Percentiles rank a stretch among this genome's conserved stretches.
phyloP scores from a whole-genome alignment of 192 early-diverging fungal species.

The Haplosporangium gracile region DNA sequence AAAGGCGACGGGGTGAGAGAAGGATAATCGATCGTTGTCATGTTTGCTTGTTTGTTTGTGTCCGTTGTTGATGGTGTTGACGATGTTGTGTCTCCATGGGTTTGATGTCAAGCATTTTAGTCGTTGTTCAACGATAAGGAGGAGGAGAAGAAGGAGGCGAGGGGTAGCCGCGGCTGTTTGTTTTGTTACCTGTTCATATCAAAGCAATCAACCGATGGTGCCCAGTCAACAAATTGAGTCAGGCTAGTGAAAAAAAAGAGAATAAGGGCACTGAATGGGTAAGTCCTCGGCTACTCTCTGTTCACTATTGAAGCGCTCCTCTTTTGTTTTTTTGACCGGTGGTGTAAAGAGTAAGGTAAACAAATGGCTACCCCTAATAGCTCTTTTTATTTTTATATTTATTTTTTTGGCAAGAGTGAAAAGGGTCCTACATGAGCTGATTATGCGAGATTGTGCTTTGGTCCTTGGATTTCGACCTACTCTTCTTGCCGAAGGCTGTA shows the following conservation, averaged over 20 bases:
- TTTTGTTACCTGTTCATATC: no score
- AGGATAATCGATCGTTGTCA: background rate
- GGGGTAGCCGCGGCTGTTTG: background rate
- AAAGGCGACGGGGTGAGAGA: background rate
- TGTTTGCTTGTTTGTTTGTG: background rate
- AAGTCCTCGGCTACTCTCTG: no score
- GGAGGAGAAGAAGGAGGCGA: background rate
- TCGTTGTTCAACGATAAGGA: background rate
- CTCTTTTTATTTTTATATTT: background rate
- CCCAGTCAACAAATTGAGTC: no score
- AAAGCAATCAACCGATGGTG: no score
- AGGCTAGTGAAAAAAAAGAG: no score
- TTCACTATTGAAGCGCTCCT: no score
- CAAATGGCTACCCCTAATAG: background rate
- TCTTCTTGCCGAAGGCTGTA: background rate
- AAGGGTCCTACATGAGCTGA: conserved; percentile 11
- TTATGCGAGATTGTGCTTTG: conserved; percentile 46
- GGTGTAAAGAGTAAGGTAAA: background rate
- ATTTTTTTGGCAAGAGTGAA: background rate
- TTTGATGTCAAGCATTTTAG: background rate
- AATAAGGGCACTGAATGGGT: no score
- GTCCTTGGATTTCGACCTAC: background rate
- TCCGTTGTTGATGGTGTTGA: background rate
- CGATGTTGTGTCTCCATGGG: background rate
- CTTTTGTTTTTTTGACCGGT: no score